A percentile compares a stretch with the other conserved stretches of the same genome.
phyloP scores from a whole-genome alignment of 2,329 filamentous ascomycete genomes.

The Fusarium papillatum region DNA sequence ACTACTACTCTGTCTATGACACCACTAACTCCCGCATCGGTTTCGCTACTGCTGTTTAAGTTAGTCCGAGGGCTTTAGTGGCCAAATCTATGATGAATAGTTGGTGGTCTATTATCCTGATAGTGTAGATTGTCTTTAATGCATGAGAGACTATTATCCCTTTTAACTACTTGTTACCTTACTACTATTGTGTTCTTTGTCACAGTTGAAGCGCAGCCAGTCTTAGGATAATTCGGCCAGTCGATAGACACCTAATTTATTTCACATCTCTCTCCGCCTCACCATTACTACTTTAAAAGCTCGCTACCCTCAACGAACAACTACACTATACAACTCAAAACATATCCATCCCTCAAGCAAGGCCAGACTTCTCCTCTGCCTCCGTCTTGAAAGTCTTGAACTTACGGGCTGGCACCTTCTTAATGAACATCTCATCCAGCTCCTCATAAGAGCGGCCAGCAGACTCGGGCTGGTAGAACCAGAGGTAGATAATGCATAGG shows the following conservation, averaged over 20 bases:
- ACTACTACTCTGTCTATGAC: background rate
- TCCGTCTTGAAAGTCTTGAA: slow-evolving; percentile 42
- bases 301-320: background rate
- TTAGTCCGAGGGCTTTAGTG: background rate
- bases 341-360: background rate
- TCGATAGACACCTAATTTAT: background rate
- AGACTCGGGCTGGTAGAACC: slow-evolving; percentile 54
- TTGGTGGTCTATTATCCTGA: too few species aligned
- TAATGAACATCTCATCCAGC: slow-evolving; percentile 44
- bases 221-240: too few species aligned
- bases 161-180: too few species aligned
- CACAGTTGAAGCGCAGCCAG: too few species aligned
- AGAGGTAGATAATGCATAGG: slow-evolving; percentile 48
- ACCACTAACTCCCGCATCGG: background rate
- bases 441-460: slow-evolving; percentile 43
- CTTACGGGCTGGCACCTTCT: slow-evolving; percentile 40
- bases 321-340: background rate
- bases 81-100: too few species aligned
- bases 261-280: background rate
- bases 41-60: background rate
- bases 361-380: slow-evolving; percentile 22
- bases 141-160: too few species aligned
- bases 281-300: background rate
- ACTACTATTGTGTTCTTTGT: too few species aligned
- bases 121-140: too few species aligned